A percentile compares a stretch with the other conserved stretches of the same genome.
These are phyloP conservation scores for Myriosclerotinia scirpicola DNA, from an alignment of 2,329 filamentous ascomycete genomes.

Conservation along the genomic window DNA sequence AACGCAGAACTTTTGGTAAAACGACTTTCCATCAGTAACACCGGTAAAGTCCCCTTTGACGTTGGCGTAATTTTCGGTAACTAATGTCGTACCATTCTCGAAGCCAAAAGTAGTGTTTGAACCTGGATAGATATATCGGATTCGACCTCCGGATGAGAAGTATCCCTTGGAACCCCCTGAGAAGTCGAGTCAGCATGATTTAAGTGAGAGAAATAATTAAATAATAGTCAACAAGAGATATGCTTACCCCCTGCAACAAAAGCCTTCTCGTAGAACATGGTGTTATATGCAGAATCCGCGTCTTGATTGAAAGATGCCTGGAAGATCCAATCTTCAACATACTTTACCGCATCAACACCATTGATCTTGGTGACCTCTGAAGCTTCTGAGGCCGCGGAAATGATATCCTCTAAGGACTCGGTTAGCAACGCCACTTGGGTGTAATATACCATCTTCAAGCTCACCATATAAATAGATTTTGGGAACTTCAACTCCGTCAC, in stretches of 20 bases:
- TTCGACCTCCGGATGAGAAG: constrained; percentile 43
- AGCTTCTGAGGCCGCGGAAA: constrained; percentile 45
- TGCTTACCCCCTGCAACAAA: constrained; percentile 28
- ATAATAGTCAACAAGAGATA: neutral
- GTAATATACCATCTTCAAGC: constrained; percentile 23
- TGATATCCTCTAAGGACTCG: constrained; percentile 43
- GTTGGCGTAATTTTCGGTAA: constrained; percentile 41
- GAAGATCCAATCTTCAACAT: constrained; percentile 48
- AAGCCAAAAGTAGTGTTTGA: constrained; percentile 44
- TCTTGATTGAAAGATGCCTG: constrained; percentile 43
- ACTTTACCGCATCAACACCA: constrained; percentile 52
- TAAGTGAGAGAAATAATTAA: neutral
- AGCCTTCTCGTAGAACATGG: constrained; percentile 44
- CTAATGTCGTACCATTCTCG: constrained; percentile 43
- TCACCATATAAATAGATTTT: constrained; percentile 54
- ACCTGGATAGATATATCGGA: constrained; percentile 44
- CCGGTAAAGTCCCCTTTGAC: constrained; percentile 42
- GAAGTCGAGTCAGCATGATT: neutral
- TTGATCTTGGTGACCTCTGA: constrained; percentile 57
- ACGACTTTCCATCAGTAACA: constrained; percentile 36
- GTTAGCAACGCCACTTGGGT: neutral
- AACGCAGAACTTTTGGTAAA: constrained; percentile 36
- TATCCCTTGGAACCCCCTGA: constrained; percentile 37
- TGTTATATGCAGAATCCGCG: constrained; percentile 46
- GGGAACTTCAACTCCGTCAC: constrained; percentile 58